A percentile compares a stretch with the other conserved stretches of the same genome.
phyloP scores from a whole-genome alignment of 2,329 filamentous ascomycete species.

The Elsinoe necatrix region DNA sequence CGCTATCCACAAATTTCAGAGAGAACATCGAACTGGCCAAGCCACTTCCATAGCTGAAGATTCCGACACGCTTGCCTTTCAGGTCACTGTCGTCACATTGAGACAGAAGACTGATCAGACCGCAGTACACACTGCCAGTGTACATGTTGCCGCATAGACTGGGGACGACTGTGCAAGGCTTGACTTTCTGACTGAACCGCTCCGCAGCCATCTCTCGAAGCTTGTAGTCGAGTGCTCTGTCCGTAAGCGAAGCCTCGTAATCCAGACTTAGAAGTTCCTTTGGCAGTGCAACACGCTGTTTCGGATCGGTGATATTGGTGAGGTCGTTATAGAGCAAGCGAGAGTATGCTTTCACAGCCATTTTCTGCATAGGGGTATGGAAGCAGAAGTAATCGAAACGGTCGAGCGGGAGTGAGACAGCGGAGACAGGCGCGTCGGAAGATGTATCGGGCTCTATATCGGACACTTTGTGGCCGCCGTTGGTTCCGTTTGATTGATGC shows the following conservation, averaged over 20 bases:
- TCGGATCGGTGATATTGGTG: constrained; percentile 38
- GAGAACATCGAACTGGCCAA: constrained; percentile 45
- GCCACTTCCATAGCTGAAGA: constrained; percentile 47
- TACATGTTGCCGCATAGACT: constrained; percentile 51
- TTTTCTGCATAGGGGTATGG: constrained; percentile 47
- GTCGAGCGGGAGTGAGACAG: constrained; percentile 42
- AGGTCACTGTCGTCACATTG: constrained; percentile 36
- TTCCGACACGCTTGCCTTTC: constrained; percentile 43
- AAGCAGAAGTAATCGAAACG: constrained; percentile 49
- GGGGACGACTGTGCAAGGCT: too few relatives aligned
- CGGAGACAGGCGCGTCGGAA: too few relatives aligned
- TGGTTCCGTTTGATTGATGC: constrained; percentile 40
- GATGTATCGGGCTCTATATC: too few relatives aligned
- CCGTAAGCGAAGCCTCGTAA: constrained; percentile 40
- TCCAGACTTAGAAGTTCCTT: constrained; percentile 40
- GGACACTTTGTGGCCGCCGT: too few relatives aligned
- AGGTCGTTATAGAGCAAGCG: constrained; percentile 47
- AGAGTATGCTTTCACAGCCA: constrained; percentile 46
- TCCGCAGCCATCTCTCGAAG: constrained; percentile 46
- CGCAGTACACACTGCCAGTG: constrained; percentile 44
- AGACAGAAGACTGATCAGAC: constrained; percentile 40
- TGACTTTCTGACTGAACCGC: constrained; percentile 41
- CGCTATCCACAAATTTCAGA: too few relatives aligned
- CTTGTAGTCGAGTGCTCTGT: too few relatives aligned
- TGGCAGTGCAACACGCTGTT: constrained; percentile 42